A percentile compares a stretch with the other conserved stretches of the same genome.
These are phyloP conservation scores for Aspergillus intermedius DNA, from an alignment of 2,329 filamentous ascomycete species.

Conservation along the genomic window DNA sequence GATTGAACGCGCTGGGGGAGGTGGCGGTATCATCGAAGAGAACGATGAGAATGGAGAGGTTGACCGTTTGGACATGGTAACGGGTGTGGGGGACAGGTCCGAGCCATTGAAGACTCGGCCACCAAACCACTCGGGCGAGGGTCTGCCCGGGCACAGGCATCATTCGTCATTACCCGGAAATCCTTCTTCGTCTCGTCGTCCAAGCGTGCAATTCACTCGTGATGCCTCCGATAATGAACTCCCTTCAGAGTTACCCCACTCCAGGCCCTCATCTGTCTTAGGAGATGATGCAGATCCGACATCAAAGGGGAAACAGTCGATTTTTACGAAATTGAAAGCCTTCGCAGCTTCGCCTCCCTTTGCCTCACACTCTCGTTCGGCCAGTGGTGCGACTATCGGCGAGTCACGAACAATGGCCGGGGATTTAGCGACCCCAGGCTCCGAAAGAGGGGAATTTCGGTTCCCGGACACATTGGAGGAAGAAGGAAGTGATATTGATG, in stretches of 20 bases:
- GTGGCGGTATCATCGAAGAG: background rate
- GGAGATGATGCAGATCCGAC: slow-evolving; percentile 53
- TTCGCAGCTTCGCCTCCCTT: slow-evolving; percentile 54
- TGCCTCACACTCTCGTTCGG: slow-evolving; percentile 44
- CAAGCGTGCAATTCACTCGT: slow-evolving; percentile 71
- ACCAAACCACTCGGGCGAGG: slow-evolving; percentile 20
- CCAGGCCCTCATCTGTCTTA: slow-evolving; percentile 60
- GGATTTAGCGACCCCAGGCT: slow-evolving; percentile 40
- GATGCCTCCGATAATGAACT: slow-evolving; percentile 47
- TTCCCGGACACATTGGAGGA: slow-evolving; percentile 51
- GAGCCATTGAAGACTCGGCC: slow-evolving; percentile 17
- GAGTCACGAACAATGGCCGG: slow-evolving; percentile 34
- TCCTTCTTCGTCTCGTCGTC: slow-evolving; percentile 43
- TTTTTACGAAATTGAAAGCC: slow-evolving; percentile 74
- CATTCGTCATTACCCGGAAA: slow-evolving; percentile 20
- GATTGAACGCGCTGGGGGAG: background rate
- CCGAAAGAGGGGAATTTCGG: slow-evolving; percentile 45
- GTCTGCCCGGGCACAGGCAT: slow-evolving; percentile 16
- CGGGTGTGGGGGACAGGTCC: slow-evolving; percentile 15
- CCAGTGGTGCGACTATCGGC: slow-evolving; percentile 42
- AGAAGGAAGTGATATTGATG: slow-evolving; percentile 63
- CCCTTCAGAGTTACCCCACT: slow-evolving; percentile 46
- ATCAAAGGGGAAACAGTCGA: slow-evolving; percentile 54
- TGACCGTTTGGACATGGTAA: slow-evolving; percentile 5
- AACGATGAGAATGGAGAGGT: slow-evolving; percentile 5